Conservation (phyloP, 164 flowering plant species). For the Houttuynia cordata region DNA sequence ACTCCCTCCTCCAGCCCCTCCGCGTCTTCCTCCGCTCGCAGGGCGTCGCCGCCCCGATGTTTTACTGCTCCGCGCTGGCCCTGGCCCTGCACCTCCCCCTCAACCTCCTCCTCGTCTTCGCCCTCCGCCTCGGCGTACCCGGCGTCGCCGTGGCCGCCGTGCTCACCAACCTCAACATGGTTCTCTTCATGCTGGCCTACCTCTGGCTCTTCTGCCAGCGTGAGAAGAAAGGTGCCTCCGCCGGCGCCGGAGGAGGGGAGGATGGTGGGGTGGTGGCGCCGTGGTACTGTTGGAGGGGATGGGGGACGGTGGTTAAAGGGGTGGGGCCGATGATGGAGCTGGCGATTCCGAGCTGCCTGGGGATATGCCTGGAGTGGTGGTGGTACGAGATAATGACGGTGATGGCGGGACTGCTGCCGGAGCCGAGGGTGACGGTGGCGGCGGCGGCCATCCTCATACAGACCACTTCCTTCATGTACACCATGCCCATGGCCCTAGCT, state of each 20-base stretch:
- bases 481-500: conserved; percentile 91
- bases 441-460: conserved; percentile 87
- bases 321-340: conserved; percentile 35
- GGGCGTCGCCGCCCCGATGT: conserved; percentile 69
- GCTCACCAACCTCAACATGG: conserved; percentile 72
- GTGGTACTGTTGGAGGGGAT: conserved; percentile 20
- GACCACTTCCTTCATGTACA: conserved; percentile 94
- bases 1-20: conserved; percentile 71
- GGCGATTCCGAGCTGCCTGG: conserved; percentile 81
- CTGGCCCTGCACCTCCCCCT: conserved; percentile 74
- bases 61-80: conserved; percentile 71
- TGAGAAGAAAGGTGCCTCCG: conserved; percentile 27
- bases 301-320: conserved; percentile 21
- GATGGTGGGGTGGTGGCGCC: not conserved
- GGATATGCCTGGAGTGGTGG: conserved; percentile 98
- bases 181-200: conserved; percentile 54
- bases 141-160: conserved; percentile 88
- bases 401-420: conserved; percentile 72
- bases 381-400: conserved; percentile 97
- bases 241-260: too few relatives aligned
- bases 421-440: conserved; percentile 73
- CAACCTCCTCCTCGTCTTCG: conserved; percentile 40
- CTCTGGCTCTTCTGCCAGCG: conserved; percentile 24
- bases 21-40: conserved; percentile 75
- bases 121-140: conserved; percentile 44